Base-by-base conservation (phyloP, 805 yeast genomes). In the Starmerella apis region DNA sequence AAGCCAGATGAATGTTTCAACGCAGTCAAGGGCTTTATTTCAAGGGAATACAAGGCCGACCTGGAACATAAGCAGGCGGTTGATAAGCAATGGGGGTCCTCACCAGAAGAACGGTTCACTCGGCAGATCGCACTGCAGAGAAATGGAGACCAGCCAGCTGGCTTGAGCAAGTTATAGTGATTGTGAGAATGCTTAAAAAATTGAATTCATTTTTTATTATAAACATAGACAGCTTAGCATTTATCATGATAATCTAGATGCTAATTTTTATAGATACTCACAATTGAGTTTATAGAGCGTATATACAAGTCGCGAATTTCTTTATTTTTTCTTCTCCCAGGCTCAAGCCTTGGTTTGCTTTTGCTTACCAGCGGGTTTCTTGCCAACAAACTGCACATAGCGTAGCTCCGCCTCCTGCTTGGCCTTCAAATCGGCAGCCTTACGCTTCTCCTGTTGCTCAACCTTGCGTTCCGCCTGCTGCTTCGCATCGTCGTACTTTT, bases 1-100 rank as follows among this genome's bases (percentile, higher is more conserved):
- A 56, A 61, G 44, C 83, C 85, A 3, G 78, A 75, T 47, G 71
- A 59, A 4, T 46, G 56, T 5, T 50, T 59, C 27, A 58, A 45
- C 9, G 61, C 59, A 3, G 52, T 58, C 31, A 50, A 47, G 36
- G 49, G 44, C 9, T 63, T 63, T 36, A 38, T 62, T 4, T 20
- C 31, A 13, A 24, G 37, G 22, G 48, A 43, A 28, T 20, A 2
- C 38, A 28, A 32, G 25, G 44, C 28, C 3, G 45, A 18, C n/a
- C 16, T 42, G 18, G 45, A 13, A 13, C 47, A 35, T 19, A 7
- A 14, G 28, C 41, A n/a, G 13, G 22, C 8, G 14, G 43, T 28
- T 3, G 43, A 32, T 22, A 30, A 37, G 18, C 32, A 23, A n/a
- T 50, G 38, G 36, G 47, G 50, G 16, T 16, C 30, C 16, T 11